These are phyloP conservation scores for Macrolepiota fuliginosa DNA, from an alignment of 768 basidiomycete genomes.

Conservation along the genomic window DNA sequence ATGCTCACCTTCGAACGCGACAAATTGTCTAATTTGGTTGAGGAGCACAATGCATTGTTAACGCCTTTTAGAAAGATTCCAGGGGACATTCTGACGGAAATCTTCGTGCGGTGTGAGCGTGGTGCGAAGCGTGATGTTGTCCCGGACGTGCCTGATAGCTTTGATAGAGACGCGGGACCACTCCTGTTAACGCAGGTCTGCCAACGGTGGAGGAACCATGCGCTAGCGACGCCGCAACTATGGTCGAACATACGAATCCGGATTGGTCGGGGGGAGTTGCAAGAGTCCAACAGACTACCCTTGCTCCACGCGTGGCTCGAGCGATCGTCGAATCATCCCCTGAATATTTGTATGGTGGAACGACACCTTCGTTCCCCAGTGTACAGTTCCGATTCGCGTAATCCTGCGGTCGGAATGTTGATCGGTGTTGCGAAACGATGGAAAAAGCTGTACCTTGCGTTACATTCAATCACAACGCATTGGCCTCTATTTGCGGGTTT, in stretches of 20 bases:
- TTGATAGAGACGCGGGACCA: constrained; percentile 10
- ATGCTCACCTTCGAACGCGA: constrained; percentile 5
- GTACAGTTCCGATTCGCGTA: constrained; percentile 9
- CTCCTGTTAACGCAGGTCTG: constrained; percentile 14
- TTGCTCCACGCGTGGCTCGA: constrained; percentile 11
- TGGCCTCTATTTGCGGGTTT: constrained; percentile 8
- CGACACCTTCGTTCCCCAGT: constrained; percentile 6
- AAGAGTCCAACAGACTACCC: constrained; percentile 10
- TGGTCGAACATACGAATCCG: constrained; percentile 12
- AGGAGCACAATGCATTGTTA: constrained; percentile 12
- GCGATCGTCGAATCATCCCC: constrained; percentile 7
- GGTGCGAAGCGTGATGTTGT: constrained; percentile 3
- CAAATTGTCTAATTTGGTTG: constrained; percentile 1
- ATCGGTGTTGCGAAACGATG: constrained; percentile 1
- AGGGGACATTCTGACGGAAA: constrained; percentile 3
- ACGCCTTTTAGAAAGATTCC: constrained; percentile 4
- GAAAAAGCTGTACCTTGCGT: constrained; percentile 5
- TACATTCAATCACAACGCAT: constrained; percentile 6
- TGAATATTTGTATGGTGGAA: constrained; percentile 10
- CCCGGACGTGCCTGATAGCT: constrained; percentile 12
- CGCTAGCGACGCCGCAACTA: constrained; percentile 10
- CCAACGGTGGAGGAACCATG: constrained; percentile 12
- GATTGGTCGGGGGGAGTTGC: constrained; percentile 11
- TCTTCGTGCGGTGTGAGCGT: constrained; percentile 9
- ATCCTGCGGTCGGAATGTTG: constrained; percentile 8